Conservation (phyloP, 495 filamentous ascomycete species). For the Penicillium egyptiacum region DNA sequence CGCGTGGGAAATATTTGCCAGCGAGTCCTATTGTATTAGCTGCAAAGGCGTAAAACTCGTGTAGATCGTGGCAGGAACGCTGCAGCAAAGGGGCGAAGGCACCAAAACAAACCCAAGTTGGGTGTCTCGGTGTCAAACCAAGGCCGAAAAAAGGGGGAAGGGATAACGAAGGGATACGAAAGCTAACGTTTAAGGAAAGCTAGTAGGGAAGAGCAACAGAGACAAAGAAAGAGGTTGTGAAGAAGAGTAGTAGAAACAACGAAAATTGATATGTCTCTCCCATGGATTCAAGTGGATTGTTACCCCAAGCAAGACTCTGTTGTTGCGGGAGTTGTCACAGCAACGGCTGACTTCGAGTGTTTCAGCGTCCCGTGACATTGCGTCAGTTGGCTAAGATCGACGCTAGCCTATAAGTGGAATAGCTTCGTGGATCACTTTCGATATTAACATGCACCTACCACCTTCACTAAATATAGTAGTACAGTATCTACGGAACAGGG, state of each 20-base stretch:
- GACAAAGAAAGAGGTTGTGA: constrained; percentile 22
- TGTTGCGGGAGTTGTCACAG: constrained; percentile 45
- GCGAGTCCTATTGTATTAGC: constrained; percentile 19
- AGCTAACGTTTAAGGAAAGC: constrained; percentile 9
- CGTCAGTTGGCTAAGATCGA: constrained; percentile 8
- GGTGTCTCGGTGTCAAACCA: not conserved
- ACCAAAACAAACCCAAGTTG: constrained; percentile 11
- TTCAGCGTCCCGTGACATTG: constrained; percentile 10
- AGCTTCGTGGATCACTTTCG: not conserved
- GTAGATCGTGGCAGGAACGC: constrained; percentile 38
- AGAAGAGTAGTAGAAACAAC: constrained; percentile 20
- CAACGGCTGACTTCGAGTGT: constrained; percentile 21
- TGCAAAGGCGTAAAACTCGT: constrained; percentile 25
- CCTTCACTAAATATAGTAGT: not conserved
- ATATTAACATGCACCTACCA: constrained; percentile 4
- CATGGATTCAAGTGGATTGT: constrained; percentile 33
- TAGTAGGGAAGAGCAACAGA: constrained; percentile 10
- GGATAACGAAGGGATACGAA: constrained; percentile 32
- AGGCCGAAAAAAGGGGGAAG: constrained; percentile 12
- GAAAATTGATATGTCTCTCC: constrained; percentile 32
- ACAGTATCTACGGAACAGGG: too few relatives aligned
- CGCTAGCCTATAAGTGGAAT: not conserved
- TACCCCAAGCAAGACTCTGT: constrained; percentile 27
- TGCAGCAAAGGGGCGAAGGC: constrained; percentile 11
- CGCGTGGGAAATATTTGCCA: constrained; percentile 25